Percentiles rank a stretch among this genome's conserved stretches.
These are phyloP conservation scores for Diaporthe sp. DNA, from an alignment of 2,329 filamentous ascomycete genomes.

Conservation along the genomic window DNA sequence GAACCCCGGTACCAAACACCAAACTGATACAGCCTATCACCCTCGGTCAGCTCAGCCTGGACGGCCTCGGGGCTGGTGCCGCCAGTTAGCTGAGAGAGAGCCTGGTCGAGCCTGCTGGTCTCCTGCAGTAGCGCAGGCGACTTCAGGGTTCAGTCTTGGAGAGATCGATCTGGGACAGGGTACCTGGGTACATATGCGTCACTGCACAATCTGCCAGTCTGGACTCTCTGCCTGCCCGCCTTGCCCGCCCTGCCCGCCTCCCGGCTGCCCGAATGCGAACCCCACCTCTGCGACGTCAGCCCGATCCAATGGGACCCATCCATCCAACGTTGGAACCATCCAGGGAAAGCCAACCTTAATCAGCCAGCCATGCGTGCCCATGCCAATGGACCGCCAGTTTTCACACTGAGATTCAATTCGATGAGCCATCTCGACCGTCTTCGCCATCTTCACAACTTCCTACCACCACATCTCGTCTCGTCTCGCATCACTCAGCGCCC, in stretches of 20 bases:
- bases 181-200: not conserved
- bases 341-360: slow-evolving; percentile 8
- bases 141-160: slow-evolving; percentile 21
- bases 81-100: slow-evolving; percentile 39
- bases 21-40: not conserved
- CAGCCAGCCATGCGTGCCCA: slow-evolving; percentile 4
- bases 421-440: not conserved
- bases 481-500: not conserved
- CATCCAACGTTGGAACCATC: slow-evolving; percentile 15
- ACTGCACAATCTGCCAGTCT: not conserved
- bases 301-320: slow-evolving; percentile 21
- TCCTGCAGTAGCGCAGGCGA: slow-evolving; percentile 19
- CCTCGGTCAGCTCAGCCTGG: slow-evolving; percentile 34
- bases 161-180: slow-evolving; percentile 8
- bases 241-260: slow-evolving; percentile 19
- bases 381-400: not conserved
- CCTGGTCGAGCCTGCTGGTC: slow-evolving; percentile 33
- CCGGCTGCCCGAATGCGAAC: not conserved
- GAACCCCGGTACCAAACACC: not conserved
- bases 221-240: not conserved
- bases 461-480: not conserved
- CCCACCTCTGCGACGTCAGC: slow-evolving; percentile 15
- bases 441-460: not conserved
- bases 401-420: not conserved
- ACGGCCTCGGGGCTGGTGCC: slow-evolving; percentile 40